Conservation (phyloP, 1,284 basidiomycete species). For the Caloboletus firmus region DNA sequence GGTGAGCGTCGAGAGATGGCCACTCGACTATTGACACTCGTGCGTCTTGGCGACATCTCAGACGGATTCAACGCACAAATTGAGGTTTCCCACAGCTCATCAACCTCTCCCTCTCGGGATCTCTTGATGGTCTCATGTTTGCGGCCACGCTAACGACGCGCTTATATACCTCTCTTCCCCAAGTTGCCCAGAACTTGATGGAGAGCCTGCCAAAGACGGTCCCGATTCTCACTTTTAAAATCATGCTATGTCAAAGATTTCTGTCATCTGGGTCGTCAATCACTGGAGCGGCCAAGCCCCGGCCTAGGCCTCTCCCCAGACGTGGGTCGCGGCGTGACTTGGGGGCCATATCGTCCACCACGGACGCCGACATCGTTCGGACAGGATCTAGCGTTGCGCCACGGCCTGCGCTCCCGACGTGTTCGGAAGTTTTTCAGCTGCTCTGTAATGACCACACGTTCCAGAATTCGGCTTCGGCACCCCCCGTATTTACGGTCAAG, state of each 20-base stretch:
- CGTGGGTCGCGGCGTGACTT: constrained; percentile 21
- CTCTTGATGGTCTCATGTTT: constrained; percentile 52
- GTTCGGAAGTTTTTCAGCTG: constrained; percentile 20
- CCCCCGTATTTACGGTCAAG: constrained; percentile 37
- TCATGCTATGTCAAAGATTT: constrained; percentile 48
- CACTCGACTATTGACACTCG: constrained; percentile 51
- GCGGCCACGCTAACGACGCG: constrained; percentile 48
- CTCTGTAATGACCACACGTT: constrained; percentile 28
- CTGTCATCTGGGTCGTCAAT: constrained; percentile 31
- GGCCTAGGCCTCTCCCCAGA: constrained; percentile 39
- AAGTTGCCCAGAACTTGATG: constrained; percentile 41
- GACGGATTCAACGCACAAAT: neutral
- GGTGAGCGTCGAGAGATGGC: constrained; percentile 45
- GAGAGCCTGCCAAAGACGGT: constrained; percentile 42
- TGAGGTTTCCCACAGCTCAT: constrained; percentile 45
- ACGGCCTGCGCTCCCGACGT: constrained; percentile 14
- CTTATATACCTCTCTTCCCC: constrained; percentile 40
- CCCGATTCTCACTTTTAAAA: constrained; percentile 47
- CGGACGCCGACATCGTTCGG: constrained; percentile 13
- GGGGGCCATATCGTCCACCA: neutral
- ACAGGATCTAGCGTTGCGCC: constrained; percentile 18
- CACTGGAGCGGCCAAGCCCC: constrained; percentile 19
- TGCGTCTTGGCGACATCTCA: constrained; percentile 29
- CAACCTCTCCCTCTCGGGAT: constrained; percentile 49
- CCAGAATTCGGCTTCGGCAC: constrained; percentile 26